These are phyloP conservation scores for Globisporangium uncinulatum DNA, from an alignment of 352 stramenopile species.

Conservation along the genomic window DNA sequence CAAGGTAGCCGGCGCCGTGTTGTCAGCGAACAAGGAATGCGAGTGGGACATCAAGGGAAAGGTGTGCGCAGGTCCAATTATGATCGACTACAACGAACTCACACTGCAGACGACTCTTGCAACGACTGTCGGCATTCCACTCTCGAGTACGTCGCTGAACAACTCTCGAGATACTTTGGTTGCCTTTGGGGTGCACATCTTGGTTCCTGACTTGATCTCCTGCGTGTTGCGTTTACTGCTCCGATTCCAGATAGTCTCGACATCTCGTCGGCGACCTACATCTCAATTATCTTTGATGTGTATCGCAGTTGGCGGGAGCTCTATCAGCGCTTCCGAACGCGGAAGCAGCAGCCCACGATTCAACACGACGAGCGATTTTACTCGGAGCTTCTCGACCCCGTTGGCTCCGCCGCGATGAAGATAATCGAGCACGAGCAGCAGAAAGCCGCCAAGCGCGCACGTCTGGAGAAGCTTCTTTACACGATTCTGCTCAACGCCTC, in stretches of 20 bases:
- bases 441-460: constrained; percentile 18
- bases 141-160: constrained; percentile 3
- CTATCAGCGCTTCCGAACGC: constrained; percentile 26
- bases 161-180: neutral
- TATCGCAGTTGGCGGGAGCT: constrained; percentile 36
- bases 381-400: constrained; percentile 1
- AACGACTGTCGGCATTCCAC: constrained; percentile 4
- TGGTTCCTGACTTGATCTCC: neutral
- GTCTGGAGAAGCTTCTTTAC: constrained; percentile 44
- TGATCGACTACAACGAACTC: constrained; percentile 58
- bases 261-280: constrained; percentile 32
- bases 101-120: constrained; percentile 27
- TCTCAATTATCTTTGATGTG: constrained; percentile 45
- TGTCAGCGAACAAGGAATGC: constrained; percentile 8
- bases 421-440: constrained; percentile 16
- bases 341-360: constrained; percentile 16
- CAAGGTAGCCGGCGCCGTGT: constrained; percentile 10
- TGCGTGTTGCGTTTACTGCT: constrained; percentile 2
- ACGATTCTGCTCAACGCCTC: constrained; percentile 46
- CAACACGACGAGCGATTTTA: constrained; percentile 8
- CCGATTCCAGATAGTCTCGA: constrained; percentile 15
- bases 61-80: constrained; percentile 48
- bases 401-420: constrained; percentile 9
- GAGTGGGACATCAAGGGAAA: constrained; percentile 52
- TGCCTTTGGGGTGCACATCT: neutral